These are phyloP conservation scores for Zanthoxylum bungeanum DNA, from an alignment of 345 rosid genomes.

Conservation along the genomic window DNA sequence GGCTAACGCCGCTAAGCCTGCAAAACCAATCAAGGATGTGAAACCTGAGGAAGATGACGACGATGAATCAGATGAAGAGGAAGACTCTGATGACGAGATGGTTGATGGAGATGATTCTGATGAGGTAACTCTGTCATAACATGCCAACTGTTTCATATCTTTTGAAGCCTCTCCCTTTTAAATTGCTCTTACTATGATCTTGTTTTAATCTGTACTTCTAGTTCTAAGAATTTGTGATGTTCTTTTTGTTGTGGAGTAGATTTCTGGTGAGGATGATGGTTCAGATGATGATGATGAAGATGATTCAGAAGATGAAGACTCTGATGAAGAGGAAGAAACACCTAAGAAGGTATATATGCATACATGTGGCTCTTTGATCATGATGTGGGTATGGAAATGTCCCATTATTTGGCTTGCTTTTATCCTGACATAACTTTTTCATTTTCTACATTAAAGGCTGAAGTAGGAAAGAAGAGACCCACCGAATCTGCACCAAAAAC, in stretches of 20 bases:
- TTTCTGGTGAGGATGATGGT: conserved; percentile 24
- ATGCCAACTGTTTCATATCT: too few species aligned
- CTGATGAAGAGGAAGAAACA: conserved; percentile 54
- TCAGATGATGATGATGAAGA: conserved; percentile 38
- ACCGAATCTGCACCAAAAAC: conserved; percentile 52
- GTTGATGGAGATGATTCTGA: conserved; percentile 37
- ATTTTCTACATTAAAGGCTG: conserved; percentile 24
- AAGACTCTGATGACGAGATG: conserved; percentile 32
- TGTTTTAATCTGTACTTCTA: not conserved
- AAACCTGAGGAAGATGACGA: conserved; percentile 30
- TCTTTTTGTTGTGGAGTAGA: not conserved
- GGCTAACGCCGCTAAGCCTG: conserved; percentile 40
- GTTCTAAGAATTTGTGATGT: not conserved
- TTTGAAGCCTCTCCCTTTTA: too few species aligned
- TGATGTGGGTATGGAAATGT: not conserved
- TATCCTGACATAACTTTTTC: not conserved
- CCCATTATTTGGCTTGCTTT: not conserved
- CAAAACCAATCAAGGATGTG: conserved; percentile 32
- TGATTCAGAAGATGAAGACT: conserved; percentile 34
- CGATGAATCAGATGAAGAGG: conserved; percentile 31
- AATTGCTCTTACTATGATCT: not conserved
- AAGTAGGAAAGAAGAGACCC: conserved; percentile 50
- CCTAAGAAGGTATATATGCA: conserved; percentile 57
- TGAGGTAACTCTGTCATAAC: not conserved
- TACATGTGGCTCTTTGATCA: not conserved